Evolutionary conservation across 1,284 basidiomycete species (phyloP).

Genomic region (Abortiporus biennis): DNA sequence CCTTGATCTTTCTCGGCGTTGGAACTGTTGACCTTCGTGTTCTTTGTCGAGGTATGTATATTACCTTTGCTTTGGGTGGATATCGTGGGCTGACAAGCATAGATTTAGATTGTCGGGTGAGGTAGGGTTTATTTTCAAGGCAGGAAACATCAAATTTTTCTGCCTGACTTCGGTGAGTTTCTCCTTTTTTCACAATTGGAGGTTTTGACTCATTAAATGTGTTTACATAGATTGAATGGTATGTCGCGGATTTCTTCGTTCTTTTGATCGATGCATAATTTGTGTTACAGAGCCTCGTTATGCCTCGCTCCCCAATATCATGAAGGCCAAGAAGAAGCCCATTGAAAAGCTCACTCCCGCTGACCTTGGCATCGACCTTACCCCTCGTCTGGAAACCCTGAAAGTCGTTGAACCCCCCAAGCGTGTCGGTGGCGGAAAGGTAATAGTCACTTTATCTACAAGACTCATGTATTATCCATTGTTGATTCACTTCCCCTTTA

Average conservation of each 20-base stretch:
- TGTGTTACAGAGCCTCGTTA: slow-evolving; percentile 77
- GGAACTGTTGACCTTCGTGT: too few relatives aligned
- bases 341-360: slow-evolving; percentile 79
- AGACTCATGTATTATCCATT: neutral
- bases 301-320: slow-evolving; percentile 91
- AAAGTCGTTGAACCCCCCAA: slow-evolving; percentile 91
- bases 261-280: neutral
- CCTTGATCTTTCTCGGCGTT: too few relatives aligned
- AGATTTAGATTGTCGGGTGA: too few relatives aligned
- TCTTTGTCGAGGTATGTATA: too few relatives aligned
- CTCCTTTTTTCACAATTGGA: neutral
- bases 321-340: slow-evolving; percentile 99
- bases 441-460: slow-evolving; percentile 24
- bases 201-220: slow-evolving; percentile 5
- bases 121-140: too few relatives aligned
- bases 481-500: slow-evolving; percentile 18
- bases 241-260: slow-evolving; percentile 11
- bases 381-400: slow-evolving; percentile 81
- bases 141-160: too few relatives aligned
- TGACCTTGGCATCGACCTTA: slow-evolving; percentile 81
- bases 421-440: slow-evolving; percentile 90
- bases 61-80: too few relatives aligned
- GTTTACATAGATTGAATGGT: slow-evolving; percentile 50
- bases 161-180: slow-evolving; percentile 73
- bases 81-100: too few relatives aligned